Percentiles rank a stretch among this genome's conserved stretches.
Conservation (phyloP, 148 eudicot species). For the Nepenthes gracilis region DNA sequence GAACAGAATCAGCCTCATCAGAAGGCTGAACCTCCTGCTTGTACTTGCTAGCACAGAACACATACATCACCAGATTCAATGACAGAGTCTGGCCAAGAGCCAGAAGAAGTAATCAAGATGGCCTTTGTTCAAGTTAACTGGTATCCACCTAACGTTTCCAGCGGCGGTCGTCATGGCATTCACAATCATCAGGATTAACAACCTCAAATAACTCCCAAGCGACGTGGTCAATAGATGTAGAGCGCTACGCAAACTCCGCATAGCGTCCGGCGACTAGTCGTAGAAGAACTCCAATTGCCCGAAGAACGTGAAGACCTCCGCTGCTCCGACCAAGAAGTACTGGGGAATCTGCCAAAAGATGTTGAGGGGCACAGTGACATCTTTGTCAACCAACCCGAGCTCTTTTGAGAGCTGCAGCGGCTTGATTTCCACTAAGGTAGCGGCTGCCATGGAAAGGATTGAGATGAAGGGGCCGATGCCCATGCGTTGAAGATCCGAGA, state of each 20-base stretch:
- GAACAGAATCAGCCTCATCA: too few relatives aligned
- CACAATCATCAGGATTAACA: conserved; percentile 56
- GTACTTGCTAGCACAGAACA: conserved; percentile 64
- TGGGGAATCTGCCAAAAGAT: conserved; percentile 94
- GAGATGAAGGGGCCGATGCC: conserved; percentile 74
- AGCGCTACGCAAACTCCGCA: conserved; percentile 92
- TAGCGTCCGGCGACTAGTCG: conserved; percentile 78
- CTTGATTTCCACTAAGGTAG: conserved; percentile 62
- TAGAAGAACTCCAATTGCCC: conserved; percentile 92
- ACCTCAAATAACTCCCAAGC: conserved; percentile 84
- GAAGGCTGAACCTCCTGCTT: conserved; percentile 6
- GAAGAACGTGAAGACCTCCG: conserved; percentile 92
- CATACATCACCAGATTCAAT: too few relatives aligned
- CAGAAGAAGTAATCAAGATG: conserved; percentile 80
- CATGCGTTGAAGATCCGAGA: conserved; percentile 84
- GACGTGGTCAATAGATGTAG: conserved; percentile 93
- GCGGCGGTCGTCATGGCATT: conserved; percentile 64
- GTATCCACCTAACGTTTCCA: conserved; percentile 46
- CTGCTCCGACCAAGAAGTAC: conserved; percentile 66
- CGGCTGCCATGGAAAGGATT: conserved; percentile 68
- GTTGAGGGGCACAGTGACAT: conserved; percentile 49
- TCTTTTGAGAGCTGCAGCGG: conserved; percentile 34
- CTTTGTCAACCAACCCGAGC: conserved; percentile 26
- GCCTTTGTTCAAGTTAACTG: conserved; percentile 70
- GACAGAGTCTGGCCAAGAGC: conserved; percentile 59